These are phyloP conservation scores for Skeletonema potamos DNA, from an alignment of 108 stramenopile species.

Conservation along the genomic window DNA sequence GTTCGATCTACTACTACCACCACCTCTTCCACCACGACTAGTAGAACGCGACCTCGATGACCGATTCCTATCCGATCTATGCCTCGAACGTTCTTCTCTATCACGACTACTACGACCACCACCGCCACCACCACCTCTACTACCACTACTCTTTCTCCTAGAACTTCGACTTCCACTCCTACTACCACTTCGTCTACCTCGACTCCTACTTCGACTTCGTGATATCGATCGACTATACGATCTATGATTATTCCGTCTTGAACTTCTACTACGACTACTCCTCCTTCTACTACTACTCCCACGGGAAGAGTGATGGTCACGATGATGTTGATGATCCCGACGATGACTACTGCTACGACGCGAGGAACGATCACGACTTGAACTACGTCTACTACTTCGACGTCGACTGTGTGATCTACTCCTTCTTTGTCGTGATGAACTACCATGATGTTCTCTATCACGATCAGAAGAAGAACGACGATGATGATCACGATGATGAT, in stretches of 20 bases:
- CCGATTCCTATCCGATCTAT: neutral
- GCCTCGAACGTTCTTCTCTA: neutral
- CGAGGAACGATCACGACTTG: neutral
- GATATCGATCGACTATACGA: neutral
- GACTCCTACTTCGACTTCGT: neutral
- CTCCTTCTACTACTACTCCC: neutral
- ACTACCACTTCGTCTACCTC: neutral
- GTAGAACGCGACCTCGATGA: neutral
- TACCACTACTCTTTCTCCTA: constrained; percentile 9
- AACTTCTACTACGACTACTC: neutral
- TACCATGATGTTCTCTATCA: neutral
- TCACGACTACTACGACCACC: constrained; percentile 5
- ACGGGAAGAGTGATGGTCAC: neutral
- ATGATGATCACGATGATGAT: neutral
- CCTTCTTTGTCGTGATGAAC: neutral
- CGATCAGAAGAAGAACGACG: neutral
- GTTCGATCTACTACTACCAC: constrained; percentile 6
- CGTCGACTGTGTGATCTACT: neutral
- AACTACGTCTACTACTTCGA: neutral
- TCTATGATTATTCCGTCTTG: neutral
- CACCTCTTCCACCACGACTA: neutral
- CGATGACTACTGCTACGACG: neutral
- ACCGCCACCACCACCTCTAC: constrained; percentile 6
- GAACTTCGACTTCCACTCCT: constrained; percentile 23
- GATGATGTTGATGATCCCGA: neutral